Evolutionary conservation across 176 grass and related monocot species (phyloP), one percentile per base, ranked within the genome.

Genomic region (Zea luxurians): DNA sequence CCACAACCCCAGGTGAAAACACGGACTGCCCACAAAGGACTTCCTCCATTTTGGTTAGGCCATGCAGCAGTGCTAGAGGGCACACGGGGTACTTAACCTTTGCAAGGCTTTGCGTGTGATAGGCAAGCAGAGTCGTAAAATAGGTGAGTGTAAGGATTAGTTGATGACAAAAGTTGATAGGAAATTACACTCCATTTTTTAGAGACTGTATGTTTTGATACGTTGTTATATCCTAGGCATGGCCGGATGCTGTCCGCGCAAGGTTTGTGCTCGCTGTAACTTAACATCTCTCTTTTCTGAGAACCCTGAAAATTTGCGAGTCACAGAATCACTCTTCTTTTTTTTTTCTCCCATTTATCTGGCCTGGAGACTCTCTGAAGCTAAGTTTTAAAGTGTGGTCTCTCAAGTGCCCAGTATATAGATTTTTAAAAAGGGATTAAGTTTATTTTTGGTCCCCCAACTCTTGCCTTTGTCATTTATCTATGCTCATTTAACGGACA

Each of bases 51-150:
- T 85, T 87, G 83, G 92, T 75, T 82, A 94, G 90, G 70, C 96
- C 92, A 12, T 87, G 81, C 66, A 82, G 83, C 65, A 86, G 48
- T 37, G 71, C 89, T 27, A 94, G 66, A 72, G 96, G 92, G 37
- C 96, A 98, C 83, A 98, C 91, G 44, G 92, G 96, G 35, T 98
- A 92, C 76, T 78, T 98, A 60, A 92, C 96, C 49, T 94, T 98
- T 61, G 91, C 88, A 18, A 94, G 96, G 68, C 88, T 82, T 48
- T 34, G 75, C 34, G 83, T 94, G 67, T 55, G 49, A 58, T 35
- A 36, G 16, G 44, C 76, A 80, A 85, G 66, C 48, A 75, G 65
- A 63, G 52, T 15, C 61, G 3, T 15, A 48, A 16, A 8, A 81
- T 18, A 63, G 66, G 58, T 64, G 45, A 57, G 17, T 57, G 18